Base-by-base conservation (phyloP, 306 rosid genomes). In the Cucurbita argyrosperma region DNA sequence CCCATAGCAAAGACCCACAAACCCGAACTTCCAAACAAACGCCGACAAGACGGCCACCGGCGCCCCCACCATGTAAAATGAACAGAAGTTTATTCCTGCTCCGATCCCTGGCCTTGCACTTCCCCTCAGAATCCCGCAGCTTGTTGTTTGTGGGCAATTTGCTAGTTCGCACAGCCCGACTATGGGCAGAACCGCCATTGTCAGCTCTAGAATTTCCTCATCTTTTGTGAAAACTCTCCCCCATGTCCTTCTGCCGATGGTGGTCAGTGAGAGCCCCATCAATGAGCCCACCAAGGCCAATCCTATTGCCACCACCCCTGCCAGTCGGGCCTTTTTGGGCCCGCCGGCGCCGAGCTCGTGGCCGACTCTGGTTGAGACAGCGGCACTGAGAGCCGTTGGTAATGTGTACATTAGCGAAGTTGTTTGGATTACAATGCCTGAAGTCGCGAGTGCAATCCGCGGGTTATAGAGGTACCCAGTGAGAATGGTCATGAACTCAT, bases 21-120 rank as follows among this genome's bases (percentile, higher is more conserved):
- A 79, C 74, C 88, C 91, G 62, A 82, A 56, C 54, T 74, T 50
- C 80, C 82, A 83, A 63, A 81, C 74, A 77, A 89, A 86, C 4
- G 76, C 94, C 83, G 84, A 76, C 16, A 84, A 68, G 18, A 88
- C 51, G 0, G 82, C 90, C 74, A 88, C 72, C 4, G 90, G 94
- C 11, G 90, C 94, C 12, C 94, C 94, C 79, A 86, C 94, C 77
- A 88, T 35, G 79, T 88, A 88, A 67, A 88, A 88, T 3, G 94
- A 83, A 10, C 71, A 86, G 39, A 88, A 84, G 73, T 88, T 86
- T 6, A 88, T 83, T 6, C 73, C 84, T 0, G 89, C 94, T 13
- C 90, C 94, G 47, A 83, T 66, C 15, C 90, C 90, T 2, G 94
- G 89, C 79, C 94, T 83, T 6, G 90, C 94, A 79, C 86, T 88